A percentile compares a stretch with the other conserved stretches of the same genome.
phyloP scores from a whole-genome alignment of 441 rosid species.

The Melastoma candidum region DNA sequence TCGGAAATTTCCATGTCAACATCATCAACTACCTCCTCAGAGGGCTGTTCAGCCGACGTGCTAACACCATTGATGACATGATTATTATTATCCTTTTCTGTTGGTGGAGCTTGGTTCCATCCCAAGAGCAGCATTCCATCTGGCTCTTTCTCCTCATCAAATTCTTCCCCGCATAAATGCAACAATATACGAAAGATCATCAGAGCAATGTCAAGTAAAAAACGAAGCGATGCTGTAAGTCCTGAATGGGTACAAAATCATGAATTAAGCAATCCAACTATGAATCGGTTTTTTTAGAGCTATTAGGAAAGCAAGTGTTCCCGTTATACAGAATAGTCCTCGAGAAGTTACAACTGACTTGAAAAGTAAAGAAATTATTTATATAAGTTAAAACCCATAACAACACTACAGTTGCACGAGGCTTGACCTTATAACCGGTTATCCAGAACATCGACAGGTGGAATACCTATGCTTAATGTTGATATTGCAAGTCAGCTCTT shows the following conservation, averaged over 20 bases:
- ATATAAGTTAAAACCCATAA: no score
- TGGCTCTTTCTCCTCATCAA: constrained; percentile 93
- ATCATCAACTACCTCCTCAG: constrained; percentile 14
- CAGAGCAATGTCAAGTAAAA: neutral
- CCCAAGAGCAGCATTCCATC: constrained; percentile 93
- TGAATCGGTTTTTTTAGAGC: no score
- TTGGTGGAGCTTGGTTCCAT: constrained; percentile 55
- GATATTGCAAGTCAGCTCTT: constrained; percentile 76
- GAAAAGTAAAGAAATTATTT: no score
- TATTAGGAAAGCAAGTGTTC: no score
- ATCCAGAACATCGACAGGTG: neutral
- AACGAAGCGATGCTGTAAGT: neutral
- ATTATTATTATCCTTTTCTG: constrained; percentile 35
- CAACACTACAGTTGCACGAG: no score
- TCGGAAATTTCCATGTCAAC: constrained; percentile 25
- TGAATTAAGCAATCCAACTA: no score
- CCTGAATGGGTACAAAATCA: neutral
- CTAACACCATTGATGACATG: constrained; percentile 38
- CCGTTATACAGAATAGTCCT: no score
- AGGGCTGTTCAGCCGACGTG: constrained; percentile 23
- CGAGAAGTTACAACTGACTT: no score
- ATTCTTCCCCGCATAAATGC: constrained; percentile 59
- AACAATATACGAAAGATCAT: neutral
- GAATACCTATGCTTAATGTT: constrained; percentile 81
- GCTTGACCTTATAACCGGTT: neutral